Evolutionary conservation across 2,329 filamentous ascomycete species (phyloP), one percentile per base, ranked within the genome.

Genomic region (Bipolaris victoriae): DNA sequence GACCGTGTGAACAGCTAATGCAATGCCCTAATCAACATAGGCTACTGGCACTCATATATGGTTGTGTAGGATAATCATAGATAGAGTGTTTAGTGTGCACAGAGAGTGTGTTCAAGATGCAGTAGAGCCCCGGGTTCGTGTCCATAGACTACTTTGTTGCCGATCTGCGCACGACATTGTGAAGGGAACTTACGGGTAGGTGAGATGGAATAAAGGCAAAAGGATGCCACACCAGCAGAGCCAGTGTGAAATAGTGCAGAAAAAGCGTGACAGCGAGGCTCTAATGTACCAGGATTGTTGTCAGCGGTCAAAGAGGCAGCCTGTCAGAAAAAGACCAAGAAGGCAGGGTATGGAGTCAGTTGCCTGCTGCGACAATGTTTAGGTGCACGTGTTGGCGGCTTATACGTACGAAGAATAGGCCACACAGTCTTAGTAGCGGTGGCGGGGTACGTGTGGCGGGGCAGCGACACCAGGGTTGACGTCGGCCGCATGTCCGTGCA

Each of bases 401-500:
- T 22, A 44, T 33, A 29, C 39, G 40, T 26, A 48, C 31, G 37
- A 37, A 36, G 44, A 41, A 24, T 37, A 40, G 44, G 18, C 44
- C 51, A 48, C 47, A 35, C 53, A 40, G 36, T 31, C 29, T 49
- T 20, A 36, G 10, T 20, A 29, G 40, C 49, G 41, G 52, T 60
- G 58, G 66, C 62, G 64, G 63, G 66, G 66, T 60, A 62, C 49
- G 29, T 60, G 61, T 64, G 61, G 64, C 60, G 66, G 64, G 66
- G 65, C 54, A 57, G 29, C 20, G 31, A 44, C 52, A 51, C 37
- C 18, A 24, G 49, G 37, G 37, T 26, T 57, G 54, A 57, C 54
- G 54, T 57, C 54, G 54, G 49, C 52, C 52, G 49, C 20, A 36
- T 37, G 54, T 57, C 43, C 62, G 55, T 53, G 49, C 55, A 40